phyloP scores from a whole-genome alignment of 768 basidiomycete species.

The Podaxis sp. region DNA sequence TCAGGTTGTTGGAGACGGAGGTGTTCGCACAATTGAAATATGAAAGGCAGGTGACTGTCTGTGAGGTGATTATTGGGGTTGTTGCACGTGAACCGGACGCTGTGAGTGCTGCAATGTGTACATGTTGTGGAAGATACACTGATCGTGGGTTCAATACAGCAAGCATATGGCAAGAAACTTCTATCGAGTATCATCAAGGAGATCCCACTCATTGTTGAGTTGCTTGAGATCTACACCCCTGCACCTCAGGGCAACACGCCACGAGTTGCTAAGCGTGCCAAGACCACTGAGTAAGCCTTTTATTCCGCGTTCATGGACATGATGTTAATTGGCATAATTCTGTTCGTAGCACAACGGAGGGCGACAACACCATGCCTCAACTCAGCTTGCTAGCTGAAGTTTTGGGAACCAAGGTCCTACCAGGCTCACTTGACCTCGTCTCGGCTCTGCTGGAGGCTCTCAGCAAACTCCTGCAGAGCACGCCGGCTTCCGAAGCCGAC shows the following conservation, averaged over 20 bases:
- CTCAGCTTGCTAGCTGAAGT: slow-evolving; percentile 69
- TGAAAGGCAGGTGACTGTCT: slow-evolving; percentile 55
- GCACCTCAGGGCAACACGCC: slow-evolving; percentile 34
- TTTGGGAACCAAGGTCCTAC: slow-evolving; percentile 58
- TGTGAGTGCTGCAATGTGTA: slow-evolving; percentile 32
- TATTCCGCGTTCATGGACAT: background rate
- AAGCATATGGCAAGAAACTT: slow-evolving; percentile 45
- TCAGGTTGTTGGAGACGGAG: slow-evolving; percentile 46
- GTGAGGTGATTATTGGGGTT: slow-evolving; percentile 53
- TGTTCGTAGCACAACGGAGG: slow-evolving; percentile 19
- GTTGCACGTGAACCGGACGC: slow-evolving; percentile 44
- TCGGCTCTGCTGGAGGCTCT: slow-evolving; percentile 72
- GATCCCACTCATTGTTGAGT: slow-evolving; percentile 47
- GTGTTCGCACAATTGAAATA: slow-evolving; percentile 53
- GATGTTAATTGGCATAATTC: slow-evolving; percentile 3
- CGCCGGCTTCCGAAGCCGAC: slow-evolving; percentile 56
- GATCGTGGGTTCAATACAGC: slow-evolving; percentile 27
- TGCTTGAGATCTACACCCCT: slow-evolving; percentile 53
- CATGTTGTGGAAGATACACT: background rate
- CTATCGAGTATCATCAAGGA: slow-evolving; percentile 49
- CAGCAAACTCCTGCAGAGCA: slow-evolving; percentile 57
- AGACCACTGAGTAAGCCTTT: slow-evolving; percentile 49
- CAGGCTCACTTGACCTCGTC: slow-evolving; percentile 71
- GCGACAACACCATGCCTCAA: slow-evolving; percentile 41
- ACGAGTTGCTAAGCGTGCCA: slow-evolving; percentile 64